These are phyloP conservation scores for Nicotiana attenuata DNA, from an alignment of 257 asterid genomes.

Conservation along the genomic window DNA sequence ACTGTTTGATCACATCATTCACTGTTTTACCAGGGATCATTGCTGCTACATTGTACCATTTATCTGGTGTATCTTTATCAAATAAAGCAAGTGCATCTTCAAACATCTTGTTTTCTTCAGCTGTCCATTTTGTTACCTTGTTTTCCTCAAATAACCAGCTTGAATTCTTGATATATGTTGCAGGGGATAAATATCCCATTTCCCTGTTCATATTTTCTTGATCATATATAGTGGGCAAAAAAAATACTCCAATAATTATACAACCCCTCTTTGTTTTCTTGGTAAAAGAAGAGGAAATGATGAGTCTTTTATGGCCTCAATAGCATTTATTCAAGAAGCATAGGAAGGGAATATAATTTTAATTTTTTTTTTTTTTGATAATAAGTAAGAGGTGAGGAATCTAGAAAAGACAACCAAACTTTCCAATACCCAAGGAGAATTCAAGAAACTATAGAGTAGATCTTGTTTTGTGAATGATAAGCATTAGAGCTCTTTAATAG, in stretches of 20 bases:
- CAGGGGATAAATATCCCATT: conserved; percentile 42
- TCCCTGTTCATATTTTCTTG: conserved; percentile 39
- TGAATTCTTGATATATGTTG: conserved; percentile 33
- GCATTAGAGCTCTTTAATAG: conserved; percentile 9
- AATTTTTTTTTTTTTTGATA: conserved; percentile 27
- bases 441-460: conserved; percentile 25
- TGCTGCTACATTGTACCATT: conserved; percentile 35
- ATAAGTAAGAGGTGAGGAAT: conserved; percentile 46
- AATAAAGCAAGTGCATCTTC: conserved; percentile 60
- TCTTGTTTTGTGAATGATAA: conserved; percentile 32
- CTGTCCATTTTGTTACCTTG: conserved; percentile 25
- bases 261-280: not conserved
- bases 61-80: conserved; percentile 28
- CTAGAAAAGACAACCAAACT: conserved; percentile 46
- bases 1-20: conserved; percentile 26
- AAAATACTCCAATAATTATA: not conserved
- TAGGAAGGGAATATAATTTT: conserved; percentile 42
- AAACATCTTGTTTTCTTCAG: conserved; percentile 35
- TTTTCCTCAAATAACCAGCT: conserved; percentile 59
- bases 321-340: conserved; percentile 24
- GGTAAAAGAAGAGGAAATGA: conserved; percentile 12
- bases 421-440: conserved; percentile 51
- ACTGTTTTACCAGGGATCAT: conserved; percentile 33
- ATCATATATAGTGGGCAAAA: not conserved
- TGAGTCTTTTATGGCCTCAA: conserved; percentile 21